Conservation (phyloP, 331 rosid genomes). For the Erythrophleum ivorense region DNA sequence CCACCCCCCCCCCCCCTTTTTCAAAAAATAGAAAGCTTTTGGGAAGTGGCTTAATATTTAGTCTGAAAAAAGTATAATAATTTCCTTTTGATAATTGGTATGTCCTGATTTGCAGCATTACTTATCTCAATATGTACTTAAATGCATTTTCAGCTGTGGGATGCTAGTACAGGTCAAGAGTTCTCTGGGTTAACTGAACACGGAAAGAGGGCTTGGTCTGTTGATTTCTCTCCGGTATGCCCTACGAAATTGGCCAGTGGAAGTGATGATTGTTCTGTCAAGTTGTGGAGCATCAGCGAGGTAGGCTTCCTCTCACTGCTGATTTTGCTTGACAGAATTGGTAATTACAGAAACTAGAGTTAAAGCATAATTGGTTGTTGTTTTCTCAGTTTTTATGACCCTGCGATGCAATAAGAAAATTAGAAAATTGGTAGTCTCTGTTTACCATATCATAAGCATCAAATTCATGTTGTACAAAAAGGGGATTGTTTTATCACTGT, state of each 20-base stretch:
- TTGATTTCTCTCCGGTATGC: constrained; percentile 70
- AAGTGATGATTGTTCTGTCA: constrained; percentile 75
- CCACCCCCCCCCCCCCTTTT: too few species aligned
- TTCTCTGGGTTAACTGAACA: constrained; percentile 67
- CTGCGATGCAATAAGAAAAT: neutral
- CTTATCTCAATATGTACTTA: constrained; percentile 22
- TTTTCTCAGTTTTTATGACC: constrained; percentile 37
- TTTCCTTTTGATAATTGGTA: neutral
- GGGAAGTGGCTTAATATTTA: neutral
- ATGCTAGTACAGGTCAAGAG: constrained; percentile 73
- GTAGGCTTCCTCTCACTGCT: constrained; percentile 46
- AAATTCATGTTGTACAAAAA: constrained; percentile 15
- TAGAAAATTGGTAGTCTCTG: constrained; percentile 15
- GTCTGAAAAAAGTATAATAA: neutral
- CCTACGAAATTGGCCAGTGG: constrained; percentile 87
- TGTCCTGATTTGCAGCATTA: constrained; percentile 1
- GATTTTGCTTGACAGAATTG: constrained; percentile 22
- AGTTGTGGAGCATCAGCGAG: constrained; percentile 68
- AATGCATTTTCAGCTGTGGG: constrained; percentile 74
- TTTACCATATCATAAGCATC: constrained; percentile 21
- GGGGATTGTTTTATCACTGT: neutral
- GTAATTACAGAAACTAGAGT: constrained; percentile 13
- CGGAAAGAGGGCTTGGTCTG: constrained; percentile 83
- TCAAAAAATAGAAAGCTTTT: neutral
- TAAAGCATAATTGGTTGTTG: constrained; percentile 15